Evolutionary conservation across 176 grass and related monocot species (phyloP), one percentile per base, ranked within the genome.

Genomic region (Musa beccarii): DNA sequence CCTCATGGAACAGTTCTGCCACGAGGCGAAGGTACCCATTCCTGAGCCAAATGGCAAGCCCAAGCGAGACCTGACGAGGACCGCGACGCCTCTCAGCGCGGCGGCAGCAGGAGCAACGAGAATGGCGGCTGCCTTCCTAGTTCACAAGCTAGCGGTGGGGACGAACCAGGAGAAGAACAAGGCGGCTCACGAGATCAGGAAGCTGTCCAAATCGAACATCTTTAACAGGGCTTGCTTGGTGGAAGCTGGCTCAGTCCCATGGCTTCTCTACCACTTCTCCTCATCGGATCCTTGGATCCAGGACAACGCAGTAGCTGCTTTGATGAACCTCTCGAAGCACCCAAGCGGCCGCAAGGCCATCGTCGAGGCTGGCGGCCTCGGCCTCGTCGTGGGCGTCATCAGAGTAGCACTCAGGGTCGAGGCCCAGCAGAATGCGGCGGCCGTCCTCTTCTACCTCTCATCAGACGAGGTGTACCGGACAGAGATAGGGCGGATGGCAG

Each of bases 301-400:
- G 81, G 84, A 91, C 53, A 82, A 87, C 28, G 84, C 80, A 3
- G 75, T 93, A 11, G 86, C 90, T 0, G 80, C 26, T 8, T 80
- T 98, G 1, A 83, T 91, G 2, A 93, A 86, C 79, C 78, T 98
- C 16, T 93, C 94, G 0, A 98, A 93, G 84, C 84, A 91, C 81
- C 79, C 78, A 0, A 78, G 15, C 13, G 94, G 90, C 14, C 80
- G 81, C 52, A 66, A 50, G 9, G 86, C 80, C 19, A 78, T 98
- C 54, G 83, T 93, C 1, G 73, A 91, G 54, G 69, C 90, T 0
- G 90, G 88, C 50, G 88, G 90, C 21, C 62, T 85, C 6, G 74
- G 78, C 9, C 87, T 91, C 62, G 49, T 93, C 75, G 87, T 91
- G 1, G 88, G 93, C 63, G 70, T 87, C 64, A 79, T 91, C 1